These are phyloP conservation scores for Leptoxyphium fumago DNA, from an alignment of 2,329 filamentous ascomycete species.

Conservation along the genomic window DNA sequence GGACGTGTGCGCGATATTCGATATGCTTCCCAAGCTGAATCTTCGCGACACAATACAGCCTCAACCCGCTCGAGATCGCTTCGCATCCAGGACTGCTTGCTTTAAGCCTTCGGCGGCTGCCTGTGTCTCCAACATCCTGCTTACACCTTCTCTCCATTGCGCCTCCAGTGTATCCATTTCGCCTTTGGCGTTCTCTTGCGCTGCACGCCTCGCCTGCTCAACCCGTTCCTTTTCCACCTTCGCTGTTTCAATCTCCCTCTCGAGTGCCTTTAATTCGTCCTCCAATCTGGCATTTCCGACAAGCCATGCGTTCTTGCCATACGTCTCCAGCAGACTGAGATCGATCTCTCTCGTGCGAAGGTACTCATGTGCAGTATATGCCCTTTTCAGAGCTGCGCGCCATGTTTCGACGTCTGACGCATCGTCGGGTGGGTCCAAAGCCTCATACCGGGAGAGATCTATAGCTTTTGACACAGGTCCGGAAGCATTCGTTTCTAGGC, in stretches of 20 bases:
- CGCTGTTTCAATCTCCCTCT: conserved; percentile 56
- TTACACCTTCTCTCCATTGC: conserved; percentile 65
- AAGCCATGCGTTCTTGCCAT: conserved; percentile 86
- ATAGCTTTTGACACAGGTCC: conserved; percentile 46
- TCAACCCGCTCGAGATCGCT: conserved; percentile 29
- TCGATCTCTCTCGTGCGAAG: conserved; percentile 42
- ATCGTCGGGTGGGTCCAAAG: conserved; percentile 44
- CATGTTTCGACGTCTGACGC: conserved; percentile 30
- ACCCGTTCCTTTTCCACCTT: conserved; percentile 58
- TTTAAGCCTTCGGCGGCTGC: conserved; percentile 63
- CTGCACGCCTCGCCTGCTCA: conserved; percentile 52
- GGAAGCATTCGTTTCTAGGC: conserved; percentile 40
- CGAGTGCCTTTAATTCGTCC: conserved; percentile 50
- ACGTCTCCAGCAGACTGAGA: conserved; percentile 60
- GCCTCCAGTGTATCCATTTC: conserved; percentile 64
- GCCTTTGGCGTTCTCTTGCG: conserved; percentile 55
- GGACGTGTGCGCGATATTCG: no score
- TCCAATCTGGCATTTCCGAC: conserved; percentile 71
- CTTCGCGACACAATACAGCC: not conserved
- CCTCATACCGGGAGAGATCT: conserved; percentile 72
- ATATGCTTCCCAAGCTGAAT: no score
- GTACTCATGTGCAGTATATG: conserved; percentile 45
- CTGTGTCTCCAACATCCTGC: conserved; percentile 71
- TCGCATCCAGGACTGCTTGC: conserved; percentile 49
- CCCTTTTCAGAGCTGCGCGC: conserved; percentile 36